Evolutionary conservation across 371 early-diverging fungal species (phyloP).

Genomic region (Encephalitozoon romaleae): DNA sequence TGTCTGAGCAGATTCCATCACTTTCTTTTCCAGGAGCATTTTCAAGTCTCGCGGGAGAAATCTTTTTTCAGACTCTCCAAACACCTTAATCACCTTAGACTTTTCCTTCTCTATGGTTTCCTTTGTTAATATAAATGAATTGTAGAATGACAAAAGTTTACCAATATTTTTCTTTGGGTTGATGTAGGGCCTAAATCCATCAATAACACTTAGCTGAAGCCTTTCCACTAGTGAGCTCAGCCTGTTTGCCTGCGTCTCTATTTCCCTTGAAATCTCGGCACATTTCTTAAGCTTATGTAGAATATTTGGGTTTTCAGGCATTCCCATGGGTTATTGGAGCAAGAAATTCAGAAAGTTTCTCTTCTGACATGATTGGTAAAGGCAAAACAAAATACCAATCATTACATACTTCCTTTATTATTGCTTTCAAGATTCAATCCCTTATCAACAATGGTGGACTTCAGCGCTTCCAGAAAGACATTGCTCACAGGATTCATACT

Average conservation of each 20-base stretch:
- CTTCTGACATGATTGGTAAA: neutral
- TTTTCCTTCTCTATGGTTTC: constrained; percentile 1
- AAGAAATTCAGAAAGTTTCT: neutral
- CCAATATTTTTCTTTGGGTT: constrained; percentile 42
- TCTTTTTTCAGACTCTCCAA: neutral
- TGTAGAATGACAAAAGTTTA: constrained; percentile 24
- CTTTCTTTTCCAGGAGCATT: neutral
- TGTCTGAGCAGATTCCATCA: neutral
- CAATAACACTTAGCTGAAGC: constrained; percentile 8
- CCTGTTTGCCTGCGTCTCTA: neutral
- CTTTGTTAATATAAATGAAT: constrained; percentile 13
- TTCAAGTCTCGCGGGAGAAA: neutral
- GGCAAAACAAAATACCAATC: neutral
- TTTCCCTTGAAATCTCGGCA: neutral
- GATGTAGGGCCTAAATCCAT: constrained; percentile 38
- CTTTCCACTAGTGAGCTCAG: neutral
- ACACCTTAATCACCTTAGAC: neutral
- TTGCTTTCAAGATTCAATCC: neutral
- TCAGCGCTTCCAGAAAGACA: neutral
- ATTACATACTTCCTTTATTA: neutral
- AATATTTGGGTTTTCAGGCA: neutral
- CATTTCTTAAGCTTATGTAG: neutral
- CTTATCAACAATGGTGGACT: neutral
- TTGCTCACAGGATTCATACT: constrained; percentile 19
- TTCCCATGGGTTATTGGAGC: neutral